Conservation (phyloP, 1,284 basidiomycete genomes). For the Cryptococcus amylolentus region DNA sequence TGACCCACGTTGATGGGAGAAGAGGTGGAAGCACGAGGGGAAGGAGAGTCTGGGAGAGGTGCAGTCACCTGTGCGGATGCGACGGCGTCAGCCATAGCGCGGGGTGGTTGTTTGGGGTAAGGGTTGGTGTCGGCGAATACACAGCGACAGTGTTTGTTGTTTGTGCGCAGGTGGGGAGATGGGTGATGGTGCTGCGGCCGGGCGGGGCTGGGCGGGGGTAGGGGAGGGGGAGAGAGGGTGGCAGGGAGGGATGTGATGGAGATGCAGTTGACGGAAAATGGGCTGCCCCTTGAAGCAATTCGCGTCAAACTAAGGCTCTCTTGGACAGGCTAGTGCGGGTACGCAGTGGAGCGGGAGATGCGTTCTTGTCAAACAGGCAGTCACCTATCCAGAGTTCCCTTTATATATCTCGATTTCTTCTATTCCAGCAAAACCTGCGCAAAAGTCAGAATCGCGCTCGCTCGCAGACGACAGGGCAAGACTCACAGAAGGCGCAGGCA, state of each 20-base stretch:
- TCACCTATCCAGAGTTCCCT: too few species aligned
- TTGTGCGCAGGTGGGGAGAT: not conserved
- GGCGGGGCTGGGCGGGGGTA: not conserved
- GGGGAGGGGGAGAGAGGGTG: not conserved
- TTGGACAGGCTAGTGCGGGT: too few species aligned
- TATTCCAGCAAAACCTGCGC: too few species aligned
- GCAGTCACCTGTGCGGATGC: not conserved
- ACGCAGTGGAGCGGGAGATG: not conserved
- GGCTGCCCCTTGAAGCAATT: not conserved
- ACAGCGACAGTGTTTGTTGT: not conserved
- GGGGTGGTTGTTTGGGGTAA: not conserved
- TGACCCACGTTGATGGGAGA: not conserved
- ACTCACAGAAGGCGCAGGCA: too few species aligned
- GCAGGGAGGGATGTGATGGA: not conserved
- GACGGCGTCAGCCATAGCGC: not conserved
- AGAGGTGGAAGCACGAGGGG: not conserved
- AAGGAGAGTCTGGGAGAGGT: not conserved
- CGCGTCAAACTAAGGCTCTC: too few species aligned
- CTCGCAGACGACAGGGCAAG: too few species aligned
- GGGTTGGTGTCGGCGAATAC: not conserved
- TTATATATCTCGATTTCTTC: too few species aligned
- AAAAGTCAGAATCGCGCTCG: too few species aligned
- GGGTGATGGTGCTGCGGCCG: not conserved
- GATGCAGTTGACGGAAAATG: not conserved
- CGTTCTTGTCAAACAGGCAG: too few species aligned